Percentiles rank a stretch among this genome's conserved stretches.
Conservation (phyloP, 768 basidiomycete species). For the Tricholoma saponaceum region DNA sequence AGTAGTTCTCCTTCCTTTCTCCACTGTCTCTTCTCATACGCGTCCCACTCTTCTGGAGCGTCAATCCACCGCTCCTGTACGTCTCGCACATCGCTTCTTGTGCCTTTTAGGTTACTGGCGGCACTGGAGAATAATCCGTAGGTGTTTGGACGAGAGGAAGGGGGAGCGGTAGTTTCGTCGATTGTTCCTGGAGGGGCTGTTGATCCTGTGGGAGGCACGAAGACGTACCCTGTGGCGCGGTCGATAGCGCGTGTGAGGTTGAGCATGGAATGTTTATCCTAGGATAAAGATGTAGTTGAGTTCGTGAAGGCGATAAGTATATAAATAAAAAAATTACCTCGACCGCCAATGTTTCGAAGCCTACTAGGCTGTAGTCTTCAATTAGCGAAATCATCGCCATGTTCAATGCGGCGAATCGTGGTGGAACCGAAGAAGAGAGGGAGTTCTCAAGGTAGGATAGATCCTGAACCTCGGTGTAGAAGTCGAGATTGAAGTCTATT, state of each 20-base stretch:
- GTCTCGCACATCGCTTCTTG: constrained; percentile 56
- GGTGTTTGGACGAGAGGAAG: constrained; percentile 55
- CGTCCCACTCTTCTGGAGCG: constrained; percentile 75
- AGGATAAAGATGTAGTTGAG: neutral
- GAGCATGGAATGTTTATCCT: constrained; percentile 96
- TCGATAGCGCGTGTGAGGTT: constrained; percentile 82
- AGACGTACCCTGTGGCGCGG: constrained; percentile 89
- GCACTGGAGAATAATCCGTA: constrained; percentile 67
- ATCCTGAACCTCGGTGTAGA: constrained; percentile 98
- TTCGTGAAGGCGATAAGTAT: neutral
- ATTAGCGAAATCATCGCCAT: constrained; percentile 89
- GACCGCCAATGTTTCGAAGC: constrained; percentile 95
- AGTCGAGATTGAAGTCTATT: constrained; percentile 93
- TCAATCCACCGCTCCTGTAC: constrained; percentile 97
- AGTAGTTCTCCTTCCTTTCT: constrained; percentile 63
- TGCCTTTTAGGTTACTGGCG: constrained; percentile 47
- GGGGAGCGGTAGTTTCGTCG: constrained; percentile 29
- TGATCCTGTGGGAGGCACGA: constrained; percentile 51
- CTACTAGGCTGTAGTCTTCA: constrained; percentile 89
- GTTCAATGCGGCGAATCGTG: constrained; percentile 76
- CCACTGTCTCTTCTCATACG: constrained; percentile 76
- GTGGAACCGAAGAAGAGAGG: constrained; percentile 54
- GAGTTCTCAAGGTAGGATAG: constrained; percentile 81
- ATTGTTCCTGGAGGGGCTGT: constrained; percentile 32
- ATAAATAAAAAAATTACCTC: constrained; percentile 50